Evolutionary conservation across 257 asterid species (phyloP).

Genomic region (Anisodus tanguticus): DNA sequence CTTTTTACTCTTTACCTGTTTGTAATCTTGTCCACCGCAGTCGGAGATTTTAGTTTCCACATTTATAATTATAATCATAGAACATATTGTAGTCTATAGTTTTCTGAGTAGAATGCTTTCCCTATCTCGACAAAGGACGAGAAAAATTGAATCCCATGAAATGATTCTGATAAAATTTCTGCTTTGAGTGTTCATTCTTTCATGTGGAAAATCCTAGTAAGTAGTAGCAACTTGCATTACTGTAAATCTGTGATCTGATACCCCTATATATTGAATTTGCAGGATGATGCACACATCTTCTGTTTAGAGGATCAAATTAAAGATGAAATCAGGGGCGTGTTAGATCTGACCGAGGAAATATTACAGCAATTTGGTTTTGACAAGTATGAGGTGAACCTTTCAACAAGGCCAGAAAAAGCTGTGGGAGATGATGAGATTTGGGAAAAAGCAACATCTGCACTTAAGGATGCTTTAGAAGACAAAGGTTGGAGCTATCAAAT

Average conservation of each 20-base stretch:
- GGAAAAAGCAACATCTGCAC: constrained; percentile 85
- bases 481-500: constrained; percentile 89
- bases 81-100: background rate
- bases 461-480: constrained; percentile 83
- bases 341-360: constrained; percentile 93
- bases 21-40: constrained; percentile 5
- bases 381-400: constrained; percentile 91
- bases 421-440: constrained; percentile 87
- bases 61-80: background rate
- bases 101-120: background rate
- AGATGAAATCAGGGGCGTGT: constrained; percentile 89
- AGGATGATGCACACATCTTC: constrained; percentile 98
- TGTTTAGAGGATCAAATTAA: constrained; percentile 91
- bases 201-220: background rate
- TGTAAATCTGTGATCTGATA: background rate
- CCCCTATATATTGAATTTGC: constrained; percentile 33
- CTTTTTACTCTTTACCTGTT: background rate
- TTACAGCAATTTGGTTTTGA: constrained; percentile 85
- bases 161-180: constrained; percentile 4
- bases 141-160: background rate
- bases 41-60: constrained; percentile 3
- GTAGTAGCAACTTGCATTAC: background rate
- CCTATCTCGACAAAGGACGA: background rate
- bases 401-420: constrained; percentile 92
- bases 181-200: background rate